A percentile compares a stretch with the other conserved stretches of the same genome.
phyloP scores from a whole-genome alignment of 228 moss, liverwort and hornwort species.

The Sphagnum magellanicum region DNA sequence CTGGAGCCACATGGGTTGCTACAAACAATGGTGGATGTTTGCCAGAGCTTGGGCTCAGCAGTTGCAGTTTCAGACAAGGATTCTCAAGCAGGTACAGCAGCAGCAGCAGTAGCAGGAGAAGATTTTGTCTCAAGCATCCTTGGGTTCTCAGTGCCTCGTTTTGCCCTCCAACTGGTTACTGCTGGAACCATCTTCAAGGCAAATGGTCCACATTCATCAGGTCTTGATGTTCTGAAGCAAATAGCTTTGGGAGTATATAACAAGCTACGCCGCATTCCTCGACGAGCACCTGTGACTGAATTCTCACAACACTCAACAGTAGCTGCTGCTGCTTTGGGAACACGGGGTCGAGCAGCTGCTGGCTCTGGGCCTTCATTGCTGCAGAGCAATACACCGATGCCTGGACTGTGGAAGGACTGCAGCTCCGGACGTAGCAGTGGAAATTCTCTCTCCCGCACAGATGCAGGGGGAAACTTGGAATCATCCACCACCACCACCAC shows the following conservation, averaged over 20 bases:
- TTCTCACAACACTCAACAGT: slow-evolving; percentile 11
- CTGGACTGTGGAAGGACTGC: slow-evolving; percentile 96
- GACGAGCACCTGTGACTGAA: slow-evolving; percentile 47
- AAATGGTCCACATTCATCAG: slow-evolving; percentile 53
- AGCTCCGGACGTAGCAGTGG: slow-evolving; percentile 62
- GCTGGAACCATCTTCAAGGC: slow-evolving; percentile 78
- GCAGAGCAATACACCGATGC: slow-evolving; percentile 51
- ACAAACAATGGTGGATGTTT: slow-evolving; percentile 74
- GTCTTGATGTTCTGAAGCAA: slow-evolving; percentile 77
- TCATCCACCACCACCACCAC: slow-evolving; percentile 11
- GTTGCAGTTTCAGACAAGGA: slow-evolving; percentile 49
- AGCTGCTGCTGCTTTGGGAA: neutral
- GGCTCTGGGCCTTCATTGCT: slow-evolving; percentile 41
- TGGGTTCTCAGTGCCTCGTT: slow-evolving; percentile 74
- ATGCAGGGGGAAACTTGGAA: slow-evolving; percentile 35
- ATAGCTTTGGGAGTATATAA: slow-evolving; percentile 90
- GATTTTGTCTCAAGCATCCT: slow-evolving; percentile 42
- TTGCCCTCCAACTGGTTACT: slow-evolving; percentile 83
- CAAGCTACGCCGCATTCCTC: slow-evolving; percentile 81
- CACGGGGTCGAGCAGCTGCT: slow-evolving; percentile 1
- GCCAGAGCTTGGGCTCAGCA: slow-evolving; percentile 69
- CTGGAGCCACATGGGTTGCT: slow-evolving; percentile 85
- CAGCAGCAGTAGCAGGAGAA: slow-evolving; percentile 39
- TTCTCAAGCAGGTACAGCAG: slow-evolving; percentile 15
- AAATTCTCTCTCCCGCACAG: slow-evolving; percentile 14